A percentile compares a stretch with the other conserved stretches of the same genome.
Conservation (phyloP, 2,329 filamentous ascomycete genomes). For the Westerdykella aurantiaca region DNA sequence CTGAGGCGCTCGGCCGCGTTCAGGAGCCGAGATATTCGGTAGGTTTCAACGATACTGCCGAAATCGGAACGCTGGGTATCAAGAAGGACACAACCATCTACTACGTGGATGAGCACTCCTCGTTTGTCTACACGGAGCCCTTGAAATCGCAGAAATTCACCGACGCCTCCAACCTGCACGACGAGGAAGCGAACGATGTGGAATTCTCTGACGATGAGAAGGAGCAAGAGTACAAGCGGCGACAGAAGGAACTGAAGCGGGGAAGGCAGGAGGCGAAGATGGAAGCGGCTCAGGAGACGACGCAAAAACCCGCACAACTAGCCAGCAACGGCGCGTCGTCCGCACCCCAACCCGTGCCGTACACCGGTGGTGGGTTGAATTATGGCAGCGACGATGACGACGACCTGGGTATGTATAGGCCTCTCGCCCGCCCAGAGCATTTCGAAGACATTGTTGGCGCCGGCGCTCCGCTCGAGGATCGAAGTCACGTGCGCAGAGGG, state of each 20-base stretch:
- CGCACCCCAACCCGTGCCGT: slow-evolving; percentile 20
- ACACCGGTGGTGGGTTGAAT: slow-evolving; percentile 34
- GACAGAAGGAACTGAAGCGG: slow-evolving; percentile 55
- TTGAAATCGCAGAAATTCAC: slow-evolving; percentile 77
- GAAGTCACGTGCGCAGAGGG: slow-evolving; percentile 34
- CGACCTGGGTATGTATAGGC: slow-evolving; percentile 43
- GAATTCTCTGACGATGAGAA: slow-evolving; percentile 97
- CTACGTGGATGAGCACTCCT: slow-evolving; percentile 73
- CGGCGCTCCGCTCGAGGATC: slow-evolving; percentile 33
- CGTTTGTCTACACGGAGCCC: slow-evolving; percentile 79
- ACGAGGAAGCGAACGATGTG: slow-evolving; percentile 87
- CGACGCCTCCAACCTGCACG: slow-evolving; percentile 90
- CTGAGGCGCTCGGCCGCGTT: slow-evolving; percentile 80
- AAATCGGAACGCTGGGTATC: slow-evolving; percentile 63
- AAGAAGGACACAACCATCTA: slow-evolving; percentile 65
- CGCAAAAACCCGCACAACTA: slow-evolving; percentile 8
- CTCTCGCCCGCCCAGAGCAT: slow-evolving; percentile 43
- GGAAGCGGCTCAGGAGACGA: slow-evolving; percentile 14
- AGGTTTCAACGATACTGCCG: slow-evolving; percentile 62
- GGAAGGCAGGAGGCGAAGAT: slow-evolving; percentile 25
- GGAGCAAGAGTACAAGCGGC: slow-evolving; percentile 68
- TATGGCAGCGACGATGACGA: slow-evolving; percentile 44
- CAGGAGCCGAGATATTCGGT: slow-evolving; percentile 82
- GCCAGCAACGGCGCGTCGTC: slow-evolving; percentile 1
- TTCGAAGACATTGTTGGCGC: slow-evolving; percentile 42